Evolutionary conservation across 768 basidiomycete species (phyloP), one percentile per base, ranked within the genome.

Genomic region (Phylloporus sp.): DNA sequence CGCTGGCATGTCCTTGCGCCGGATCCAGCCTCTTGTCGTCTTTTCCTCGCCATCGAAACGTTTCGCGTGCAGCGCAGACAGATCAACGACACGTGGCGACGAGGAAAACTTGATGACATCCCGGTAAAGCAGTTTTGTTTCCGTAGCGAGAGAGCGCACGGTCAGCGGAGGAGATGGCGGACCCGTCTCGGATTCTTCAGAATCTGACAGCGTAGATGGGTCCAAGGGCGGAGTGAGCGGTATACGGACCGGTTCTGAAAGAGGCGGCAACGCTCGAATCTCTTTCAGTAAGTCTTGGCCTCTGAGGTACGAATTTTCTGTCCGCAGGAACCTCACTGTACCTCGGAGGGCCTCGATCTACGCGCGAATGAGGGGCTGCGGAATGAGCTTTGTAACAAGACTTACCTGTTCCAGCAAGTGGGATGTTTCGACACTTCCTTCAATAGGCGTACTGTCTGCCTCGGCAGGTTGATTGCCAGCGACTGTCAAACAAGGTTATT

Each of bases 221-320:
- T 81, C 80, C 23, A 87, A 73, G 0, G 85, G 81, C 1, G 88
- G 88, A 2, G 88, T 87, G 6, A 81, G 76, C 11, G 73, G 55
- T 41, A 82, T 72, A 32, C 68, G 65, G 53, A 74, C 53, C 11
- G 77, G 76, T 44, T 74, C 74, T 5, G 78, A 73, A n/a, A 91
- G 80, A 0, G 74, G 73, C 16, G 88, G 88, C 0, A 98, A 76
- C 6, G 82, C 63, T 56, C 87, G 81, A 49, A 98, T 84, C 59
- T 92, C 89, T 46, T 80, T 78, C 52, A 97, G 81, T 0, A 98
- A 79, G 60, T 95, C 92, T 67, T 92, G 90, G 3, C 93, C 91
- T 65, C 89, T 94, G 71, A 98, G 84, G 65, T 91, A 93, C 3
- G 91, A 81, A 66, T 98, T 98, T 70, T 98, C 95, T 31, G 79